These are phyloP conservation scores for Kalanchoe fedtschenkoi DNA, from an alignment of 164 flowering plant species.

Conservation along the genomic window DNA sequence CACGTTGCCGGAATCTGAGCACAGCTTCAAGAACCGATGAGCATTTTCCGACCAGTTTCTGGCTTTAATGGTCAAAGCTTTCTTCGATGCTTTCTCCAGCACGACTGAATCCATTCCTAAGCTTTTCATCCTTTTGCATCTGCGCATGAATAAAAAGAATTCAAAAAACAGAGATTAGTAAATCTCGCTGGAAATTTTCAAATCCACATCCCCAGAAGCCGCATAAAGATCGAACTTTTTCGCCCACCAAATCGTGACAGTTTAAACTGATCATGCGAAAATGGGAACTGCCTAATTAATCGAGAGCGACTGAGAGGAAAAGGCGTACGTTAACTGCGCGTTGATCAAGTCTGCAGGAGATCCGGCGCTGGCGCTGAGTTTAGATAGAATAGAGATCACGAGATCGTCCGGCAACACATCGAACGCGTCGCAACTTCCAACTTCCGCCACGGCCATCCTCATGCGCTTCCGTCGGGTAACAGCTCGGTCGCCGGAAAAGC, in stretches of 20 bases:
- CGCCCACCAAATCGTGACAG: background rate
- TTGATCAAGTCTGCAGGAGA: conserved; percentile 48
- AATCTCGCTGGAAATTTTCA: background rate
- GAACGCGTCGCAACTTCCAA: conserved; percentile 26
- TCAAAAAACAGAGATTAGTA: background rate
- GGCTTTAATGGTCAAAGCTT: conserved; percentile 17
- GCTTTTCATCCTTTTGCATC: conserved; percentile 24
- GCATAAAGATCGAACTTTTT: background rate
- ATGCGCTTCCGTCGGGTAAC: background rate
- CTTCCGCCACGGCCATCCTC: background rate
- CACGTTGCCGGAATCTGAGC: conserved; percentile 60
- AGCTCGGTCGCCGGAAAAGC: background rate
- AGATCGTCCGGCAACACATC: conserved; percentile 67
- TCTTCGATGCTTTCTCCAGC: conserved; percentile 19
- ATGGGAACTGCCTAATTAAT: background rate
- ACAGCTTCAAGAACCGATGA: conserved; percentile 55
- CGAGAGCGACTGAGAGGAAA: background rate
- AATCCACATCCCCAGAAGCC: background rate
- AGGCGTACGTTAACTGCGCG: conserved; percentile 40
- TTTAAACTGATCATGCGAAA: too few relatives aligned
- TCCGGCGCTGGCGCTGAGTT: conserved; percentile 40
- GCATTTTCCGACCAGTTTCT: conserved; percentile 44
- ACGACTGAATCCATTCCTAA: conserved; percentile 20
- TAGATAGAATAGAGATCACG: conserved; percentile 41
- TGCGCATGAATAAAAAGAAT: conserved; percentile 4